Evolutionary conservation across 768 basidiomycete genomes (phyloP), one percentile per base, ranked within the genome.

Genomic region (Boletus sensibilis): DNA sequence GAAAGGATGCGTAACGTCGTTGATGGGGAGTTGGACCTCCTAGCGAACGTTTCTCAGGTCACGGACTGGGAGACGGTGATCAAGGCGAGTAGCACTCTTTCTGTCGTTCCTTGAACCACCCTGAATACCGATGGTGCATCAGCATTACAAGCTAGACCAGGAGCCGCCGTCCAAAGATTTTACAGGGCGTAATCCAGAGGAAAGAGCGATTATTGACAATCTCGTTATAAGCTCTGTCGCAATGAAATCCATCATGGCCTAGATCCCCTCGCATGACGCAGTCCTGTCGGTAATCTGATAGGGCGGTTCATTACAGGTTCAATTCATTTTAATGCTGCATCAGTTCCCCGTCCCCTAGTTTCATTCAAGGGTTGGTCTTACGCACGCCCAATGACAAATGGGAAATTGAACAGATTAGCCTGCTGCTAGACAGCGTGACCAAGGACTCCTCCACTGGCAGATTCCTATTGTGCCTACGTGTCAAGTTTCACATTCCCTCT

Each of bases 201-300:
- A 82, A 60, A 73, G 63, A 20, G 60, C 56, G 1, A 68, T 76
- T 16, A 73, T 91, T 12, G 82, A 90, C 63, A 80, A 83, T 55
- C 82, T 94, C 33, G 88, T 90, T 8, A 74, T 82, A n/a, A 92
- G 88, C 58, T 78, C 83, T 10, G 89, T 92, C 6, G 92, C 92
- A 44, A 87, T 87, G 82, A 94, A 94, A 73, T 83, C 77, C 47
- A 88, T 93, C 45, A 38, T 65, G 68, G 50, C 63, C 23, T 70
- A 57, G 53, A 38, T 46, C 13, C n/a, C 18, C 23, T 43, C 42
- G 42, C 41, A 23, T 3, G 42, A 18, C 23, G 23, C 14, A 23
- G 41, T 16, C 21, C 16, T 43, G 42, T 43, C 42, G 25, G 11
- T 44, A 27, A 27, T 12, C 25, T 7, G 43, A 44, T 44, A 44